Evolutionary conservation across 2,329 filamentous ascomycete species (phyloP).

Genomic region (Helotiales sp.): DNA sequence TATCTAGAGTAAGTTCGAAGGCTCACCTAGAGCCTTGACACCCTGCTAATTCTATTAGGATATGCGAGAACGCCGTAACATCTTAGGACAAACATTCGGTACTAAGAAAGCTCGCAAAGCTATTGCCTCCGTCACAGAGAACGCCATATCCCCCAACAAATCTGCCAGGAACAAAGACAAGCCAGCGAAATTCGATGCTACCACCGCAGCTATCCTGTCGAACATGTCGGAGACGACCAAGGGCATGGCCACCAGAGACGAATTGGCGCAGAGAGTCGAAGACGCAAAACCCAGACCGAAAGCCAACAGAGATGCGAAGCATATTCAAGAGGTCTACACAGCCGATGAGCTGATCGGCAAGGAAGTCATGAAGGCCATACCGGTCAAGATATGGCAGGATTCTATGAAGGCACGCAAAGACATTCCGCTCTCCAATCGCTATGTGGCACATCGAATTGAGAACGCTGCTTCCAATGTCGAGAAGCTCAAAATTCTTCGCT

Average conservation of each 20-base stretch:
- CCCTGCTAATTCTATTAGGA: slow-evolving; percentile 48
- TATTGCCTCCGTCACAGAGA: slow-evolving; percentile 69
- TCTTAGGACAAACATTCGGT: slow-evolving; percentile 79
- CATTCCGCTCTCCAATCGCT: slow-evolving; percentile 63
- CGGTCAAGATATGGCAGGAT: slow-evolving; percentile 77
- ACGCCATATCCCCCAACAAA: slow-evolving; percentile 61
- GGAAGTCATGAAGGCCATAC: slow-evolving; percentile 69
- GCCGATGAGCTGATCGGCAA: slow-evolving; percentile 68
- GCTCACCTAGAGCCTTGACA: background rate
- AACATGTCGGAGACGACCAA: slow-evolving; percentile 65
- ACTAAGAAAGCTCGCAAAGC: slow-evolving; percentile 86
- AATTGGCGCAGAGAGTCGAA: slow-evolving; percentile 68
- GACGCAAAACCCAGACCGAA: slow-evolving; percentile 74
- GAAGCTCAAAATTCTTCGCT: slow-evolving; percentile 64
- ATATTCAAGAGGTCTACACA: slow-evolving; percentile 75
- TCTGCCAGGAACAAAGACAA: slow-evolving; percentile 46
- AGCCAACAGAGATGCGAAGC: slow-evolving; percentile 69
- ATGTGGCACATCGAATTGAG: slow-evolving; percentile 64
- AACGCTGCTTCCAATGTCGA: slow-evolving; percentile 57
- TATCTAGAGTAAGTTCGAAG: slow-evolving; percentile 40
- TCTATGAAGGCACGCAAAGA: slow-evolving; percentile 62
- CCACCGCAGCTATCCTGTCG: slow-evolving; percentile 64
- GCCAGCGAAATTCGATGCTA: slow-evolving; percentile 58
- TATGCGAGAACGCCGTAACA: slow-evolving; percentile 65
- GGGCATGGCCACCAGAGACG: slow-evolving; percentile 69